Conservation (phyloP, 2,329 filamentous ascomycete genomes). For the Furcasterigmium sp. region DNA sequence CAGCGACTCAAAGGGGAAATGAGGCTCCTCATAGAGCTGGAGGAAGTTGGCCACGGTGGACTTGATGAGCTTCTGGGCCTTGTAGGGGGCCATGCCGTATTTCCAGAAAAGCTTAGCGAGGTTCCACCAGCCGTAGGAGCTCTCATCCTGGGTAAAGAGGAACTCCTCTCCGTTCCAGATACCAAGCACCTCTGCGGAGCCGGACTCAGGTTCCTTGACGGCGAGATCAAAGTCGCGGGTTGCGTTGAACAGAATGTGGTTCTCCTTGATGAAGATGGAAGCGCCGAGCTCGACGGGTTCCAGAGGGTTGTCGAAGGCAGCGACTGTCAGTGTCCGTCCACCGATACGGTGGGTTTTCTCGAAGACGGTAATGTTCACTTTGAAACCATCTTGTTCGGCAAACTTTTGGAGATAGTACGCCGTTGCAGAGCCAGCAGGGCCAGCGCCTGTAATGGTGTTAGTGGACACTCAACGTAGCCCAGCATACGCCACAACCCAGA, state of each 20-base stretch:
- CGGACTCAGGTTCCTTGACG: slow-evolving; percentile 37
- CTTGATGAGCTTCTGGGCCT: slow-evolving; percentile 68
- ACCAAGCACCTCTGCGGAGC: slow-evolving; percentile 55
- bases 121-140: slow-evolving; percentile 70
- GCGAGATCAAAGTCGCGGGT: slow-evolving; percentile 65
- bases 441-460: slow-evolving; percentile 59
- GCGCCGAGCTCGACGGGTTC: slow-evolving; percentile 81
- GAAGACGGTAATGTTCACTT: slow-evolving; percentile 79
- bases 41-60: slow-evolving; percentile 67
- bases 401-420: slow-evolving; percentile 78
- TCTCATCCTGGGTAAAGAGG: slow-evolving; percentile 59
- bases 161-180: slow-evolving; percentile 82
- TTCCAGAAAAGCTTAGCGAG: slow-evolving; percentile 74
- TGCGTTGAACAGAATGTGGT: slow-evolving; percentile 75
- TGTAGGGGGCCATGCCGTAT: slow-evolving; percentile 76
- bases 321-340: slow-evolving; percentile 80
- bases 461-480: too few relatives aligned
- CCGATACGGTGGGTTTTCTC: slow-evolving; percentile 75
- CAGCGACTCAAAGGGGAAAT: slow-evolving; percentile 80
- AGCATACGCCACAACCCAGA: too few relatives aligned
- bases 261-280: slow-evolving; percentile 84
- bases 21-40: slow-evolving; percentile 71
- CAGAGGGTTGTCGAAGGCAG: slow-evolving; percentile 62
- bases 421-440: slow-evolving; percentile 79
- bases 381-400: slow-evolving; percentile 53